Evolutionary conservation across 345 rosid genomes (phyloP).

Genomic region (Salix purpurea): DNA sequence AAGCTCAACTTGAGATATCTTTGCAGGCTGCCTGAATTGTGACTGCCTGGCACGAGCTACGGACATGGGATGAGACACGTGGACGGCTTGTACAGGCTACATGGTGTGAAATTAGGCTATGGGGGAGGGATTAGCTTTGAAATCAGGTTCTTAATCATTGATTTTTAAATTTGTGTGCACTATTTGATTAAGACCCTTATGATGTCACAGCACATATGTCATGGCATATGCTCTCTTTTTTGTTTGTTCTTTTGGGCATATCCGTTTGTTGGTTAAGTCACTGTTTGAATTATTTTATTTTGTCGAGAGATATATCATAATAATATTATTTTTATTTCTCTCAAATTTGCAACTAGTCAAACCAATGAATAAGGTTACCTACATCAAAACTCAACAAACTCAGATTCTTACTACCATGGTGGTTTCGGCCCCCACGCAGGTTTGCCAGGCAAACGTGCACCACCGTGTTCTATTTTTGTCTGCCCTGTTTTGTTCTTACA

Average conservation of each 20-base stretch:
- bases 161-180: background rate
- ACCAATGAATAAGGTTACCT: no score
- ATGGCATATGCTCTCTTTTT: background rate
- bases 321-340: no score
- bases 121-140: background rate
- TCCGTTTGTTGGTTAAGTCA: background rate
- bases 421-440: no score
- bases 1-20: background rate
- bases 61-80: conserved; percentile 9
- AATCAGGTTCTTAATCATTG: conserved; percentile 9
- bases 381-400: no score
- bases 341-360: no score
- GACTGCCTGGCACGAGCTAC: background rate
- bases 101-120: no score
- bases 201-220: conserved; percentile 7
- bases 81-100: background rate
- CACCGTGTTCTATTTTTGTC: no score
- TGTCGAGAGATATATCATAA: no score
- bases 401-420: no score
- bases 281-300: no score
- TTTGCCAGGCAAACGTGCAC: no score
- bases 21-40: background rate
- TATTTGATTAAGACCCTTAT: background rate
- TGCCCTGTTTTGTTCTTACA: no score
- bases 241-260: background rate